Evolutionary conservation across 139 green algal species (phyloP).

Genomic region (Micractinium sp.): DNA sequence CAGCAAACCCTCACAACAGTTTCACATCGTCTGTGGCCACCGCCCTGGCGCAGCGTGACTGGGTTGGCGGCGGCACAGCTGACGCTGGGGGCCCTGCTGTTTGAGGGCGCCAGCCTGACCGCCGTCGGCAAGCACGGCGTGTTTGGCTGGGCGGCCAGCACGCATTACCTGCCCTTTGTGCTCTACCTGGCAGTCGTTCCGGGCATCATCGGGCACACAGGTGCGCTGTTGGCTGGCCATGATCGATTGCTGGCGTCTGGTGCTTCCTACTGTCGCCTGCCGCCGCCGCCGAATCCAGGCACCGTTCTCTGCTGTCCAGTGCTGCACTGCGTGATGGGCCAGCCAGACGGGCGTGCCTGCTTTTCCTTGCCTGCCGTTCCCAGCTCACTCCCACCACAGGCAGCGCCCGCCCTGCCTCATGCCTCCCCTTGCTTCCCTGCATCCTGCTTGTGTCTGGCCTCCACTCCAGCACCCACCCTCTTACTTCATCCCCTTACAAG

Average conservation of each 20-base stretch:
- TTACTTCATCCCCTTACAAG: background rate
- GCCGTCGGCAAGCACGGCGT: slow-evolving; percentile 43
- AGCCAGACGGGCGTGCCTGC: background rate
- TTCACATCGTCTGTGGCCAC: background rate
- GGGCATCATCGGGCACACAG: slow-evolving; percentile 79
- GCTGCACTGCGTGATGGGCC: background rate
- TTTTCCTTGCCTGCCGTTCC: background rate
- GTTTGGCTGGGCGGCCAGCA: slow-evolving; percentile 64
- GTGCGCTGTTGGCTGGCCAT: background rate
- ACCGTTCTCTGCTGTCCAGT: background rate
- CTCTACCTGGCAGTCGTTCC: slow-evolving; percentile 75
- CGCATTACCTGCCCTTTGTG: slow-evolving; percentile 52
- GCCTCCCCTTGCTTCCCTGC: background rate
- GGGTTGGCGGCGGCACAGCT: slow-evolving; percentile 41
- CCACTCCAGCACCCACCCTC: too few relatives aligned
- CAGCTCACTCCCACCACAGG: too few relatives aligned
- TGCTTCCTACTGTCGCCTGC: background rate
- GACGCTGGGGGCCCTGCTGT: slow-evolving; percentile 23
- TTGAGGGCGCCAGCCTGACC: slow-evolving; percentile 43
- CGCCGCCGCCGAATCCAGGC: background rate
- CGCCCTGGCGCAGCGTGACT: slow-evolving; percentile 57
- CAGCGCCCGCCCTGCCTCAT: background rate
- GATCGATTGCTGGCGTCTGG: background rate
- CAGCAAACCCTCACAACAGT: background rate
- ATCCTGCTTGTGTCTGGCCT: background rate